Evolutionary conservation across 768 basidiomycete genomes (phyloP), one percentile per base, ranked within the genome.

Genomic region (Phlebiopsis flavidoalba): DNA sequence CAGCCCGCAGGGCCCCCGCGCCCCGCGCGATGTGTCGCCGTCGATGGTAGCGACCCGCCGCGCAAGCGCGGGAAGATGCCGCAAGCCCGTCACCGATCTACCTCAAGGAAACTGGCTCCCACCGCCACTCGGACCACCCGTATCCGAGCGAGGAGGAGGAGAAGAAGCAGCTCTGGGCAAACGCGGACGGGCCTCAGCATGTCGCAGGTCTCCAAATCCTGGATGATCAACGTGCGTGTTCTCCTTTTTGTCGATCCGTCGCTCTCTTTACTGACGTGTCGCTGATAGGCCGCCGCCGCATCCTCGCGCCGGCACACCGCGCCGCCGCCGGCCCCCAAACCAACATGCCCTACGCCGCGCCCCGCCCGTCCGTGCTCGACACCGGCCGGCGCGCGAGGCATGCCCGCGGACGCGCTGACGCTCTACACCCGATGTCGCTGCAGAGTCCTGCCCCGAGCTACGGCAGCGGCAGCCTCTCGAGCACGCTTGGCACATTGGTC

Each of bases 71-170:
- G 91, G 60, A 93, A 94, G 75, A 82, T 94, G 10, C 91, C 91
- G 48, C n/a, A 93, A 93, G 77, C 90, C 91, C 75, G 91, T 91
- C 40, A 93, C 91, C 35, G 91, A 94, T n/a, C 74, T 91, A 85
- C 68, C 82, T 94, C 73, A 92, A 93, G 68, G 86, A 90, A 8
- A 31, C 26, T 31, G 93, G 92, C 92, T 77, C 93, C 36, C 88
- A 93, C 69, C 84, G 88, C 64, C 91, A 94, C 70, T 88, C 88
- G 1, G 91, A 93, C 71, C 92, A 93, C 67, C 91, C 91, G 24
- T 94, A 94, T 72, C 91, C 91, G 35, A 87, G 85, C 66, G 91
- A 94, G 72, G 48, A 43, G 37, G 90, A 93, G 63, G 91, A 93
- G 79, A 94, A 94, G 76, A 93, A 93, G 69, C 88, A 90, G 70